Percentiles rank a stretch among this genome's conserved stretches.
Evolutionary conservation across 345 rosid genomes (phyloP).

Genomic region (Brassica rapa): DNA sequence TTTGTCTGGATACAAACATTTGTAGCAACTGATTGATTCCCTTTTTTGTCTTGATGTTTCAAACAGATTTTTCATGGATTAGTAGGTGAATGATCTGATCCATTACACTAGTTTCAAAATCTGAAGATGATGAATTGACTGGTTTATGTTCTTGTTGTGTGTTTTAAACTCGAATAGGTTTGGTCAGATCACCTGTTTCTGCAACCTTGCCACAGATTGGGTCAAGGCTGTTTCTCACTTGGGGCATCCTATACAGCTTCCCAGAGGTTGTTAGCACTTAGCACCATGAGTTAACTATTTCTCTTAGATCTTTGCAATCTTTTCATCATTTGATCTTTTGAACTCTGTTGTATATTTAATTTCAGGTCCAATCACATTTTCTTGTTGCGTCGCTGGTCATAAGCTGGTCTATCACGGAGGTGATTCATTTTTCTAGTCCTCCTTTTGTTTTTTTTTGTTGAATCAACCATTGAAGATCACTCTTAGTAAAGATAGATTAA

Average conservation of each 20-base stretch:
- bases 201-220: conserved; percentile 89
- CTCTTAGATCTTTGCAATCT: background rate
- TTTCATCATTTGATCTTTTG: conserved; percentile 10
- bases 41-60: background rate
- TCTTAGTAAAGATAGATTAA: background rate
- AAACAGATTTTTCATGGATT: conserved; percentile 83
- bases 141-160: conserved; percentile 1
- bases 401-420: conserved; percentile 98
- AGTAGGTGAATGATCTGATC: conserved; percentile 53
- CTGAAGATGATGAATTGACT: background rate
- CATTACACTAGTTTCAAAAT: background rate
- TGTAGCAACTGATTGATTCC: conserved; percentile 1
- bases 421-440: conserved; percentile 20
- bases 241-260: conserved; percentile 85
- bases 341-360: background rate
- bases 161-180: conserved; percentile 48
- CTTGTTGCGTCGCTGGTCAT: conserved; percentile 82
- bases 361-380: conserved; percentile 48
- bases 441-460: background rate
- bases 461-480: background rate
- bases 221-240: conserved; percentile 83
- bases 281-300: background rate
- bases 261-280: conserved; percentile 75
- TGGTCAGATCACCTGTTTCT: conserved; percentile 89
- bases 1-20: background rate